phyloP scores from a whole-genome alignment of 2,329 filamentous ascomycete species.

The Endothia cerciana region DNA sequence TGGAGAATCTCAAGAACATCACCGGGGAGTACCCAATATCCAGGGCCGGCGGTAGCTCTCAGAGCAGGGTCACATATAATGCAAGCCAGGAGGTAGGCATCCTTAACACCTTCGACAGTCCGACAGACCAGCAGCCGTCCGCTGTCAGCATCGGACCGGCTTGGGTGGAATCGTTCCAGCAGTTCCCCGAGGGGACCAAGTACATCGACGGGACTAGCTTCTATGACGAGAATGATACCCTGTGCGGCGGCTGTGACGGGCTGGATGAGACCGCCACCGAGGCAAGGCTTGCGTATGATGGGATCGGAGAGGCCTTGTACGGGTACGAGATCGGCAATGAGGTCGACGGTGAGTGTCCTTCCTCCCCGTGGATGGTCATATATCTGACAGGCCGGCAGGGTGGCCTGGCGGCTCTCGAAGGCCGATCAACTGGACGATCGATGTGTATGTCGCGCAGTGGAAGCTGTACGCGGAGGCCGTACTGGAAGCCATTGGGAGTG shows the following conservation, averaged over 20 bases:
- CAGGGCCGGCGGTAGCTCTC: conserved; percentile 32
- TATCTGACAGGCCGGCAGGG: conserved; percentile 2
- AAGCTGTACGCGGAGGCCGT: conserved; percentile 12
- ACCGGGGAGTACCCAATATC: conserved; percentile 10
- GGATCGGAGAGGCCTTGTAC: conserved; percentile 12
- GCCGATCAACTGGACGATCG: conserved; percentile 7
- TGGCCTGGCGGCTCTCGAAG: conserved; percentile 18
- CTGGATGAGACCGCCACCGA: conserved; percentile 13
- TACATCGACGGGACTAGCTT: conserved; percentile 21
- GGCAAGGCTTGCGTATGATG: conserved; percentile 12
- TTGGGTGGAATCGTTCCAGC: conserved; percentile 21
- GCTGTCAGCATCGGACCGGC: conserved; percentile 20
- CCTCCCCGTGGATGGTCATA: background rate
- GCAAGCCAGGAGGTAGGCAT: conserved; percentile 14
- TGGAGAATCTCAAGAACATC: conserved; percentile 7
- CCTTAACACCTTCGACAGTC: conserved; percentile 14
- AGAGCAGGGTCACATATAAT: conserved; percentile 16
- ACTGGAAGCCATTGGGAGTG: conserved; percentile 2
- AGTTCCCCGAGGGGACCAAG: conserved; percentile 10
- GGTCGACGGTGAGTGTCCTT: conserved; percentile 6
- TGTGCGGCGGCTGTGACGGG: background rate
- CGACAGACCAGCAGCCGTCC: conserved; percentile 19
- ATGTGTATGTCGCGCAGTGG: conserved; percentile 20
- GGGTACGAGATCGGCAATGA: conserved; percentile 19
- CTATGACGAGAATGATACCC: conserved; percentile 7